A percentile compares a stretch with the other conserved stretches of the same genome.
Conservation (phyloP, 768 basidiomycete species). For the Kwoniella europaea region DNA sequence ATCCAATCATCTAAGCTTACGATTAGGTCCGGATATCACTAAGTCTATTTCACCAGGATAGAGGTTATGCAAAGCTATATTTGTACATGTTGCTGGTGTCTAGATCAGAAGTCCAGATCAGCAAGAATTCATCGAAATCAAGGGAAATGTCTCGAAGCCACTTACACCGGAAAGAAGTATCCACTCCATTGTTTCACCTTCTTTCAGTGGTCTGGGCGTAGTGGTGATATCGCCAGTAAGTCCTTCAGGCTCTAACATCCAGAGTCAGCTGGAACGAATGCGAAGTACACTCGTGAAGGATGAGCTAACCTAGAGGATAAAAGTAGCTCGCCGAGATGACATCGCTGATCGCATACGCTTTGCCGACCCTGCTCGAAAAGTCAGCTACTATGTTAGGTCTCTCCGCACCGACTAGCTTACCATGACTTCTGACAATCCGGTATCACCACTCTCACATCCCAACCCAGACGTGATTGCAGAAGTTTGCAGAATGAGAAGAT, state of each 20-base stretch:
- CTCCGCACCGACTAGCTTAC: slow-evolving; percentile 29
- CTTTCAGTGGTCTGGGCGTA: slow-evolving; percentile 69
- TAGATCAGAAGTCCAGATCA: slow-evolving; percentile 14
- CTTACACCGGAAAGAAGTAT: slow-evolving; percentile 76
- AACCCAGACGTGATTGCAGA: slow-evolving; percentile 50
- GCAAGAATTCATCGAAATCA: background rate
- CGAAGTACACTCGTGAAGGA: background rate
- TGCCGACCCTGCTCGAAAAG: slow-evolving; percentile 49
- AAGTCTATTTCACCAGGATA: slow-evolving; percentile 85
- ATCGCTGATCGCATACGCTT: slow-evolving; percentile 57
- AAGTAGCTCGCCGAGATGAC: slow-evolving; percentile 56
- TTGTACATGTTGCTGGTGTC: slow-evolving; percentile 81
- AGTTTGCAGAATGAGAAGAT: slow-evolving; percentile 58
- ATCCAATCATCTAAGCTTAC: too few species aligned
- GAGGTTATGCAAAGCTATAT: slow-evolving; percentile 86
- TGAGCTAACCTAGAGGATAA: slow-evolving; percentile 53
- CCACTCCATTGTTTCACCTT: slow-evolving; percentile 87
- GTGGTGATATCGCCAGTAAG: slow-evolving; percentile 68
- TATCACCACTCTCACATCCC: slow-evolving; percentile 59
- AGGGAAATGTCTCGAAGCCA: slow-evolving; percentile 12
- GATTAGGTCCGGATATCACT: slow-evolving; percentile 62
- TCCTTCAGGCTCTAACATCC: slow-evolving; percentile 49
- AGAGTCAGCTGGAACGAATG: slow-evolving; percentile 8
- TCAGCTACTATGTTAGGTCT: slow-evolving; percentile 4
- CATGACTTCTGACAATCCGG: slow-evolving; percentile 59